Conservation (phyloP, 345 rosid species). For the Gossypium herbaceum region DNA sequence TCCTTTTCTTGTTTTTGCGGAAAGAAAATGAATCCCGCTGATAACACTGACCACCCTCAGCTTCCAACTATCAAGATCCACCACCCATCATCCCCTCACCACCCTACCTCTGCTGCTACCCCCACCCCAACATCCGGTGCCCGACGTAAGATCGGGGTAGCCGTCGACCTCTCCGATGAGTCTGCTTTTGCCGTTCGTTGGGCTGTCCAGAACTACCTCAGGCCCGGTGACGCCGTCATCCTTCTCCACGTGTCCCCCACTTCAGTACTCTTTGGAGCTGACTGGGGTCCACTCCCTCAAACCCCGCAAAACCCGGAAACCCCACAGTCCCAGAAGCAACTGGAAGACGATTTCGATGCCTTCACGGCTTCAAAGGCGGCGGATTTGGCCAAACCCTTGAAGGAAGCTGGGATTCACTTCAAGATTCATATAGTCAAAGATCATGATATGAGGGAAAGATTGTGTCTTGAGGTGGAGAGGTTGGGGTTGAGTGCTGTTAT, state of each 20-base stretch:
- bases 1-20: not conserved
- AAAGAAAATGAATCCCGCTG: conserved; percentile 15
- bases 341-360: conserved; percentile 71
- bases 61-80: conserved; percentile 83
- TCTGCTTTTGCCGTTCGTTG: conserved; percentile 81
- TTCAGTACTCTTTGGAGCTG: conserved; percentile 94
- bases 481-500: conserved; percentile 71
- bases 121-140: conserved; percentile 85
- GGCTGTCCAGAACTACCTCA: conserved; percentile 84
- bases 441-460: conserved; percentile 58
- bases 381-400: conserved; percentile 79
- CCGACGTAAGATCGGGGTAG: conserved; percentile 92
- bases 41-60: conserved; percentile 41
- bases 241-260: conserved; percentile 96
- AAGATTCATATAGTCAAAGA: conserved; percentile 92
- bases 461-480: conserved; percentile 84
- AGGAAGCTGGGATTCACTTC: conserved; percentile 74
- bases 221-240: conserved; percentile 90
- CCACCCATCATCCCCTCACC: conserved; percentile 51
- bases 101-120: conserved; percentile 36
- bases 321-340: conserved; percentile 29
- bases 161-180: conserved; percentile 91
- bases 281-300: conserved; percentile 89
- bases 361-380: conserved; percentile 61
- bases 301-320: conserved; percentile 18